phyloP scores from a whole-genome alignment of 169 alveolate species.

The Plasmodium knowlesi region DNA sequence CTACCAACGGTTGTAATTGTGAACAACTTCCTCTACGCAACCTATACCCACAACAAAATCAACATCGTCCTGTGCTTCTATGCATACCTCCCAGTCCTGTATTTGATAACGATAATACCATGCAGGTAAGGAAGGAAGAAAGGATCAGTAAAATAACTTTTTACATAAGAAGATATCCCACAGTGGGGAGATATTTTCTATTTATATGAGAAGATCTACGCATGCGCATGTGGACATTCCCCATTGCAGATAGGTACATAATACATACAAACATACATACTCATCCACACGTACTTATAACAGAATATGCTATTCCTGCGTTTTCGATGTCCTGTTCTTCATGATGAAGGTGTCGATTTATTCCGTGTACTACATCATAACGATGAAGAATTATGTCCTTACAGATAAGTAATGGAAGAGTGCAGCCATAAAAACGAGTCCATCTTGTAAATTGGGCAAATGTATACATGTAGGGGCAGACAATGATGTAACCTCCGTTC shows the following conservation, averaged over 20 bases:
- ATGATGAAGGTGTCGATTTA: conserved; percentile 58
- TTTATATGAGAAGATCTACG: neutral
- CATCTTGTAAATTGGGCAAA: neutral
- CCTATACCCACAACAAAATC: conserved; percentile 55
- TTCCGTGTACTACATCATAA: conserved; percentile 51
- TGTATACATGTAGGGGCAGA: neutral
- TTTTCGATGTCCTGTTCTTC: conserved; percentile 45
- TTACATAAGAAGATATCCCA: neutral
- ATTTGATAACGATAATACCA: conserved; percentile 65
- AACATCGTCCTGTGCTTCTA: conserved; percentile 56
- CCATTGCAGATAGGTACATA: neutral
- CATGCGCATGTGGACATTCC: neutral
- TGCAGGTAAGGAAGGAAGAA: conserved; percentile 57
- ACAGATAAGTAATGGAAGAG: conserved; percentile 61
- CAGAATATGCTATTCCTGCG: conserved; percentile 62
- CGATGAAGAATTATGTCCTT: conserved; percentile 67
- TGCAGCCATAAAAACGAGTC: neutral
- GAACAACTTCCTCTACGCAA: conserved; percentile 68
- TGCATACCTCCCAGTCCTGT: conserved; percentile 59
- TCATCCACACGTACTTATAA: neutral
- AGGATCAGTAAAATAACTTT: neutral
- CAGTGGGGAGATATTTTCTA: neutral
- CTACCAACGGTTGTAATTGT: conserved; percentile 36
- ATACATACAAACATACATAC: neutral
- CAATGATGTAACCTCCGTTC: neutral